Base-by-base conservation (phyloP, 2,329 filamentous ascomycete genomes). In the Claviceps paspali region DNA sequence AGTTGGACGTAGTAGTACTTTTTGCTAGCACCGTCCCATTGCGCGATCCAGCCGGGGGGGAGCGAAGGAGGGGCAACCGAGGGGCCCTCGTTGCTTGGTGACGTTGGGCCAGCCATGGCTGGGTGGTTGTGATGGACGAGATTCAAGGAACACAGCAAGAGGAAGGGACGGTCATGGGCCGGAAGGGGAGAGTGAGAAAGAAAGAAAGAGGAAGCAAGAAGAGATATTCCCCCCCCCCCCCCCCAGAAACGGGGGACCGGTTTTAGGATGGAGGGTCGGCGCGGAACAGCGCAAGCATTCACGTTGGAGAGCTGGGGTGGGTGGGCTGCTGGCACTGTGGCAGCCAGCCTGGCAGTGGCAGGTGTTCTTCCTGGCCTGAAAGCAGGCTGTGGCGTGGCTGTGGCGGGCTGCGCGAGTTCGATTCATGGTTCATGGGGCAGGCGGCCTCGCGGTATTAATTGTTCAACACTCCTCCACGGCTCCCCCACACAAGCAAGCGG, bases 1-100 rank as follows among this genome's bases (percentile, higher is more conserved):
- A 83, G 70, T 56, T 82, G 77, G 35, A 83, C 79, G 53, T 73
- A 80, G 56, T 80, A 80, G 54, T 79, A 80, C 54, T 78, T 78
- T 54, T 64, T 70, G 54, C 66, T 73, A 39, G 64, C 52, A 43
- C 67, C 70, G 51, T 80, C 76, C 76, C 76, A 80, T 59, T 80
- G 76, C 41, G 75, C 73, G 50, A 79, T 79, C 76, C 76, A 80
- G 49, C 76, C 76, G 10, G 71, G 59, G 35, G 76, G 76, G 36
- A 79, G 65, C 33, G 63, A 61, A 33, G 76, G 76, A 45, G 76
- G 76, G 45, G 62, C 66, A 49, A 64, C 73, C 50, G 68, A 69
- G 46, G 72, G 72, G 50, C 71, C 72, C 51, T 72, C 68, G 56
- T 66, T 64, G 56, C 65, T 63, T 44, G 72, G 71, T 46, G 71